phyloP scores from a whole-genome alignment of 2,329 filamentous ascomycete genomes.

The Alternaria panax region DNA sequence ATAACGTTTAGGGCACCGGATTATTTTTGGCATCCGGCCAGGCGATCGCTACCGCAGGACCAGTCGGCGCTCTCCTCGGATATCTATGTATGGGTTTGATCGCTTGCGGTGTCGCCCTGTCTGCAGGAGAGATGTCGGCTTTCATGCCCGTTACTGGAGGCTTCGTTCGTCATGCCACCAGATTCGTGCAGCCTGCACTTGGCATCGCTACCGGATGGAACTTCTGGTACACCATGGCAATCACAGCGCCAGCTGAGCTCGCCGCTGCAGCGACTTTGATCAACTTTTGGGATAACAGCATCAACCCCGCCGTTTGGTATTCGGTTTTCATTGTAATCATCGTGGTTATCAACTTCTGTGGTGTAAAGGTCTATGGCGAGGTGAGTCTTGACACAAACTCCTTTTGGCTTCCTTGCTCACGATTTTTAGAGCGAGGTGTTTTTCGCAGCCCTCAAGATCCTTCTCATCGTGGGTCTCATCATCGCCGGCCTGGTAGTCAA shows the following conservation, averaged over 20 bases:
- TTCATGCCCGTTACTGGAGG: conserved; percentile 61
- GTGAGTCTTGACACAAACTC: background rate
- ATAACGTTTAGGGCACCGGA: conserved; percentile 51
- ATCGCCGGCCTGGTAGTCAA: conserved; percentile 39
- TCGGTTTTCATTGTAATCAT: conserved; percentile 21
- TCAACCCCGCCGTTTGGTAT: conserved; percentile 19
- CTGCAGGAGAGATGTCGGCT: conserved; percentile 60
- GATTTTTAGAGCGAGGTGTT: conserved; percentile 54
- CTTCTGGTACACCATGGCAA: conserved; percentile 13
- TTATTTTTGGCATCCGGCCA: conserved; percentile 63
- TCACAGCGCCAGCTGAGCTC: conserved; percentile 58
- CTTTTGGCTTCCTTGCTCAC: background rate
- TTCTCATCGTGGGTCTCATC: conserved; percentile 39
- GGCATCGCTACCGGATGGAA: conserved; percentile 34
- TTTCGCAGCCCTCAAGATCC: conserved; percentile 58
- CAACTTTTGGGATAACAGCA: conserved; percentile 68
- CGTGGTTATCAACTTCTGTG: conserved; percentile 15
- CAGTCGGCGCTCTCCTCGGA: conserved; percentile 60
- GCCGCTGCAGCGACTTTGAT: conserved; percentile 75
- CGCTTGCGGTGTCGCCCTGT: conserved; percentile 60
- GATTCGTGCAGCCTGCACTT: conserved; percentile 60
- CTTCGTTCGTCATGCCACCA: conserved; percentile 59
- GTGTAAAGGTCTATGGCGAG: conserved; percentile 25
- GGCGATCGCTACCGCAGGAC: conserved; percentile 61
- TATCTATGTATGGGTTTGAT: conserved; percentile 61